Evolutionary conservation across 2,329 filamentous ascomycete genomes (phyloP).

Genomic region (Grosmannia clavigera): DNA sequence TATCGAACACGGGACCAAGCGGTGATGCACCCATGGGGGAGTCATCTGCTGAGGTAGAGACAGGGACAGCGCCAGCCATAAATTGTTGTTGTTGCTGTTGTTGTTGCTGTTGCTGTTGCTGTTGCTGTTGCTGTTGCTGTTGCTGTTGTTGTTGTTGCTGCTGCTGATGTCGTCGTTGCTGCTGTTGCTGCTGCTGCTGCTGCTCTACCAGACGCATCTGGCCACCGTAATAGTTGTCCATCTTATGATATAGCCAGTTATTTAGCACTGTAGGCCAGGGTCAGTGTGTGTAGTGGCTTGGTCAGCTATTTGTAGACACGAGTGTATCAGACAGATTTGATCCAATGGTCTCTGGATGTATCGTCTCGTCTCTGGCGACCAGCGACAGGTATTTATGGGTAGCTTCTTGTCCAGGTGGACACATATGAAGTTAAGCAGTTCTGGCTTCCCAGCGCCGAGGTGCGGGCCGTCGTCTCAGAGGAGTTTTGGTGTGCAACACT

Average conservation of each 20-base stretch:
- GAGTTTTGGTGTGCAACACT: not conserved
- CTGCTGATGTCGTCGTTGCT: not conserved
- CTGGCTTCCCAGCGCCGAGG: not conserved
- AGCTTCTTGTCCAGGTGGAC: not conserved
- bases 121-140: not conserved
- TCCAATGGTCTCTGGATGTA: not conserved
- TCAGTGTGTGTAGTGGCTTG: too few relatives aligned
- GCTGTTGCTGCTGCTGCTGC: constrained; percentile 4
- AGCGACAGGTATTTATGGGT: not conserved
- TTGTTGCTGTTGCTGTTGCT: not conserved
- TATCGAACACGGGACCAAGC: not conserved
- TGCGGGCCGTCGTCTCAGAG: not conserved
- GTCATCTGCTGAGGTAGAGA: not conserved
- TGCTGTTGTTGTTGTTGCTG: constrained; percentile 1
- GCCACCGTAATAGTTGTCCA: constrained; percentile 5
- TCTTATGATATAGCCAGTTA: not conserved
- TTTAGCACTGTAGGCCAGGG: too few relatives aligned
- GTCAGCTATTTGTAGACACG: too few relatives aligned
- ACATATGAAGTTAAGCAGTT: not conserved
- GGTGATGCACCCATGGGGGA: not conserved
- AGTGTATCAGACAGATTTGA: too few relatives aligned
- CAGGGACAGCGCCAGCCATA: not conserved
- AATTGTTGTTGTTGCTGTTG: too few relatives aligned
- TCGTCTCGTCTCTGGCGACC: not conserved
- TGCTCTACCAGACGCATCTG: constrained; percentile 4